Evolutionary conservation across 768 basidiomycete species (phyloP), one percentile per base, ranked within the genome.

Genomic region (Candolleomyces aberdarensis): DNA sequence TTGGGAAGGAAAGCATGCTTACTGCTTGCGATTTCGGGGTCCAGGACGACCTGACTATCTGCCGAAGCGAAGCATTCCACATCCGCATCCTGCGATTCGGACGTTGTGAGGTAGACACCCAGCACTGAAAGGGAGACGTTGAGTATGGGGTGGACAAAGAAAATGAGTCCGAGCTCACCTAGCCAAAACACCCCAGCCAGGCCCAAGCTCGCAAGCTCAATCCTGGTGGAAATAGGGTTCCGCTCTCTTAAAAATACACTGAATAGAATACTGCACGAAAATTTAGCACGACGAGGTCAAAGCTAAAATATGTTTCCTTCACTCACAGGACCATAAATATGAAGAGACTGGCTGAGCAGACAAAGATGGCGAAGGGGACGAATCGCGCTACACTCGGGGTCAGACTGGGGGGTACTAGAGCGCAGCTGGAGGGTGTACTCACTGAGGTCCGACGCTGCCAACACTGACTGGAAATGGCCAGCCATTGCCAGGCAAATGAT

Each of bases 311-410:
- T 57, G 29, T 47, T 14, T 49, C 41, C 26, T 58, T 15, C 52
- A 79, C 87, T 68, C 65, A 91, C 90, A 94, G 81, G 58, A 83
- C 74, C 46, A 84, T 64, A 55, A 92, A 81, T 66, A 92, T 83
- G 64, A 90, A 72, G 70, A 92, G 69, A 69, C 88, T 91, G 41
- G 82, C 83, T 46, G 80, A 80, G 68, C 86, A 89, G 48, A 92
- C 89, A 66, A 93, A 93, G 69, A 94, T 83, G 57, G 92, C 87
- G 69, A 92, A 90, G 17, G 92, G 92, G 43, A 94, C 86, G 70
- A 93, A 94, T 76, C 87, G 91, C 76, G 92, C 92, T 94, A 66
- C 8, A 57, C 32, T 49, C 32, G n/a, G 52, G 64, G 44, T 61
- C 50, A 61, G 57, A 59, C 49, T 58, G 41, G 54, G 56, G 54